Conservation (phyloP, 192 early-diverging fungal genomes). For the Umbelopsis sp. region DNA sequence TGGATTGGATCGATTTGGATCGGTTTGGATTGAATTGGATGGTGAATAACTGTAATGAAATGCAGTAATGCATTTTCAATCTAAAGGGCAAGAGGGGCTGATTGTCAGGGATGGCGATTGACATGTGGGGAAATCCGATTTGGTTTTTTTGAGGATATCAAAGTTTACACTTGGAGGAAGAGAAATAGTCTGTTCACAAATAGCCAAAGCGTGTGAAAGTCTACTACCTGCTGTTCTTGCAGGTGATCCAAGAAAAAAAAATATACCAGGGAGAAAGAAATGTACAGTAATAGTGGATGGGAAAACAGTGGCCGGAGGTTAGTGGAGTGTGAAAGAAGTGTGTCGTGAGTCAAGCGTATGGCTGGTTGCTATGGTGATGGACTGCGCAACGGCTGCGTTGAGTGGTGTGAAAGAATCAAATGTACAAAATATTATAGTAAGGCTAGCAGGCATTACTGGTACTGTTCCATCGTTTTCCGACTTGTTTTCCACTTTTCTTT, state of each 20-base stretch:
- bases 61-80: background rate
- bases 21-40: background rate
- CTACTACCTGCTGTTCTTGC: background rate
- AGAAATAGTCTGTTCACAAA: background rate
- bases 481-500: too few relatives aligned
- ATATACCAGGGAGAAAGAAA: background rate
- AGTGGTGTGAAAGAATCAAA: constrained; percentile 22
- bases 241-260: background rate
- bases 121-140: background rate
- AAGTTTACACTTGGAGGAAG: background rate
- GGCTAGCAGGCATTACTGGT: too few relatives aligned
- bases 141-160: background rate
- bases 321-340: too few relatives aligned
- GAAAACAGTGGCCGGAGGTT: too few relatives aligned
- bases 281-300: background rate
- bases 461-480: too few relatives aligned
- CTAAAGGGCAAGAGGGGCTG: background rate
- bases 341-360: too few relatives aligned
- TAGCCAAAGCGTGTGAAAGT: background rate
- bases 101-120: background rate
- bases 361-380: too few relatives aligned
- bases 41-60: background rate
- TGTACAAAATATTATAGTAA: constrained; percentile 5
- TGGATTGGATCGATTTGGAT: too few relatives aligned
- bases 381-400: constrained; percentile 13